These are phyloP conservation scores for Amanita molliuscula DNA, from an alignment of 768 basidiomycete species.

Conservation along the genomic window DNA sequence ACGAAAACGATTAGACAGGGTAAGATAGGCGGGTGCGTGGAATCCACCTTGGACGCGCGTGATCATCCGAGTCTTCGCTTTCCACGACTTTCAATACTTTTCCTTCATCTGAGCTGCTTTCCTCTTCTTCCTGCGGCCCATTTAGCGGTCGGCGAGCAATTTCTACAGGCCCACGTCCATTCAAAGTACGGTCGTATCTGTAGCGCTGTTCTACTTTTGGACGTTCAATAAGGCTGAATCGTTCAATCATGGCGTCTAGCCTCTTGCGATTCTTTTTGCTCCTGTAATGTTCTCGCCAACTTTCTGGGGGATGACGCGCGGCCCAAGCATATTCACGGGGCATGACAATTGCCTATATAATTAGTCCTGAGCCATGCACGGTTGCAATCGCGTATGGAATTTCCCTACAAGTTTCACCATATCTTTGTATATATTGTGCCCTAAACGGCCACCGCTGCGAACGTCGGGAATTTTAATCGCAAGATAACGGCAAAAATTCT, in stretches of 20 bases:
- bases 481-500: constrained; percentile 24
- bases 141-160: background rate
- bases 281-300: constrained; percentile 40
- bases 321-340: constrained; percentile 27
- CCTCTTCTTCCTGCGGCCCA: background rate
- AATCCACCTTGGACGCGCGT: background rate
- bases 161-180: background rate
- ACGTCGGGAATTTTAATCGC: constrained; percentile 25
- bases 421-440: constrained; percentile 21
- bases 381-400: background rate
- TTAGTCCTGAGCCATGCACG: constrained; percentile 2
- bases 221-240: constrained; percentile 14
- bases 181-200: constrained; percentile 13
- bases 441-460: constrained; percentile 27
- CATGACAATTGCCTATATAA: constrained; percentile 1
- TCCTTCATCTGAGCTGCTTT: background rate
- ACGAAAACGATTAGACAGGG: background rate
- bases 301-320: constrained; percentile 29
- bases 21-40: background rate
- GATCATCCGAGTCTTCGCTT: background rate
- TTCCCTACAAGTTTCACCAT: constrained; percentile 21
- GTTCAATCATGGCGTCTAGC: constrained; percentile 25
- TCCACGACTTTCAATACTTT: no score
- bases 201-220: constrained; percentile 19
- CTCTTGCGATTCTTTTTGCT: constrained; percentile 17